Conservation (phyloP, 2,329 filamentous ascomycete genomes). For the Herpotrichia juniperi region DNA sequence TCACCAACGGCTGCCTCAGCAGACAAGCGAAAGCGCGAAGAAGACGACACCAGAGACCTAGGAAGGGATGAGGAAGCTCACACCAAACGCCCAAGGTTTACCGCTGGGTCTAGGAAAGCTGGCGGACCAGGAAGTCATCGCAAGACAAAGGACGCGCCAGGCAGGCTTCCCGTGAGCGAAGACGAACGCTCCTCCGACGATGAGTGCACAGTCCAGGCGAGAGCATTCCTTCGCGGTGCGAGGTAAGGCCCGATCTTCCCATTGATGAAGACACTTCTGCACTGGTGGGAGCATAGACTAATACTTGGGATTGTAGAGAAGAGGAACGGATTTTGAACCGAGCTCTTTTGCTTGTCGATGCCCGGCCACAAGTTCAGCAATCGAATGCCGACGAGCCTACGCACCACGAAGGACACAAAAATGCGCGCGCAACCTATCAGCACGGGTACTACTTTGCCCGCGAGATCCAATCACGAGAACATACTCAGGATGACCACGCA, state of each 20-base stretch:
- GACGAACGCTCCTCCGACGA: constrained; percentile 35
- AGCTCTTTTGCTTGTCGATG: constrained; percentile 70
- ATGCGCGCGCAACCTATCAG: constrained; percentile 70
- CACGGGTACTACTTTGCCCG: constrained; percentile 78
- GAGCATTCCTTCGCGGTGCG: constrained; percentile 43
- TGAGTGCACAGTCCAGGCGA: constrained; percentile 29
- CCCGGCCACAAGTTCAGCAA: constrained; percentile 26
- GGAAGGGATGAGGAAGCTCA: constrained; percentile 7
- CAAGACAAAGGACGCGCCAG: constrained; percentile 28
- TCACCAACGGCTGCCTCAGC: background rate
- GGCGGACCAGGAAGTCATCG: constrained; percentile 3
- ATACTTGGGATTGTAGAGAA: constrained; percentile 58
- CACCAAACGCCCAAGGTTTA: constrained; percentile 1
- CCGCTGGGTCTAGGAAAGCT: background rate
- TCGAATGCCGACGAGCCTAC: constrained; percentile 42
- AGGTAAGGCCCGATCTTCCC: constrained; percentile 25
- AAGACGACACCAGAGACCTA: background rate
- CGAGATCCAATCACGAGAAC: constrained; percentile 36
- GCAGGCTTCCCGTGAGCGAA: constrained; percentile 35
- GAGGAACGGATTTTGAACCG: constrained; percentile 61
- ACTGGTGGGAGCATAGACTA: constrained; percentile 9
- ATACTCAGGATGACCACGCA: constrained; percentile 9
- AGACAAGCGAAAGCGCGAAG: constrained; percentile 10
- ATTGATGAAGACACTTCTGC: constrained; percentile 3
- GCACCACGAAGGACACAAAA: constrained; percentile 58